Conservation (phyloP, 495 filamentous ascomycete genomes). For the Chaetomium cochliodes region DNA sequence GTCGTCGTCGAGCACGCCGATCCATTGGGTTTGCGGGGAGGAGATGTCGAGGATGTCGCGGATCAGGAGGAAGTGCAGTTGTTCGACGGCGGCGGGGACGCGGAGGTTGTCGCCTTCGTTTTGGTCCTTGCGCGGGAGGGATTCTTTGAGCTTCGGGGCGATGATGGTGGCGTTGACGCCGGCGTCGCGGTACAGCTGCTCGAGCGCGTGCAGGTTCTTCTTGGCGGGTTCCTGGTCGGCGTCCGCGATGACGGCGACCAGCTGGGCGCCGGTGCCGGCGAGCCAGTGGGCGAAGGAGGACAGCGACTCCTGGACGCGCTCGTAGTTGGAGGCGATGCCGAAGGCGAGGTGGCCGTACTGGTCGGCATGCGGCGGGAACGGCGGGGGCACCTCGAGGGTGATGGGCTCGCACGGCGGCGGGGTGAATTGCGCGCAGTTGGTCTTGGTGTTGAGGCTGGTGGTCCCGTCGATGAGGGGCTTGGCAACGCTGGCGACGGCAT, state of each 20-base stretch:
- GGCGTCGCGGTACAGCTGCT: conserved; percentile 35
- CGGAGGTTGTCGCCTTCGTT: not conserved
- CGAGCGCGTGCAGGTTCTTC: conserved; percentile 26
- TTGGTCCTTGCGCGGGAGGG: conserved; percentile 30
- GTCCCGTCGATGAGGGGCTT: conserved; percentile 33
- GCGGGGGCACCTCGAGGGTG: conserved; percentile 34
- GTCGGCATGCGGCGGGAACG: conserved; percentile 27
- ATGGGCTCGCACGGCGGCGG: conserved; percentile 35
- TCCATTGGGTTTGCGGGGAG: conserved; percentile 59
- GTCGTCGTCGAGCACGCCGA: conserved; percentile 68
- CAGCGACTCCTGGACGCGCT: conserved; percentile 56
- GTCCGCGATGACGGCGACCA: conserved; percentile 57
- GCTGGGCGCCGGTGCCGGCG: conserved; percentile 51
- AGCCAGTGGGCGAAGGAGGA: conserved; percentile 62
- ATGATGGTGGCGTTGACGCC: conserved; percentile 56
- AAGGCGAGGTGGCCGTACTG: conserved; percentile 44
- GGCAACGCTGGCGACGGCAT: conserved; percentile 36
- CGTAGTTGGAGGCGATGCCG: conserved; percentile 59
- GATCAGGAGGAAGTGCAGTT: conserved; percentile 64
- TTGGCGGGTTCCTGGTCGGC: conserved; percentile 38
- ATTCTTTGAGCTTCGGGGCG: conserved; percentile 47
- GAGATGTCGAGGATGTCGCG: conserved; percentile 54
- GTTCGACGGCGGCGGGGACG: conserved; percentile 41
- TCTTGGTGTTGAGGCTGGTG: conserved; percentile 35
- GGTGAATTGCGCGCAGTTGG: conserved; percentile 25